Percentiles rank a stretch among this genome's conserved stretches.
These are phyloP conservation scores for Rhododendron ovatum DNA, from an alignment of 148 eudicot species.

Conservation along the genomic window DNA sequence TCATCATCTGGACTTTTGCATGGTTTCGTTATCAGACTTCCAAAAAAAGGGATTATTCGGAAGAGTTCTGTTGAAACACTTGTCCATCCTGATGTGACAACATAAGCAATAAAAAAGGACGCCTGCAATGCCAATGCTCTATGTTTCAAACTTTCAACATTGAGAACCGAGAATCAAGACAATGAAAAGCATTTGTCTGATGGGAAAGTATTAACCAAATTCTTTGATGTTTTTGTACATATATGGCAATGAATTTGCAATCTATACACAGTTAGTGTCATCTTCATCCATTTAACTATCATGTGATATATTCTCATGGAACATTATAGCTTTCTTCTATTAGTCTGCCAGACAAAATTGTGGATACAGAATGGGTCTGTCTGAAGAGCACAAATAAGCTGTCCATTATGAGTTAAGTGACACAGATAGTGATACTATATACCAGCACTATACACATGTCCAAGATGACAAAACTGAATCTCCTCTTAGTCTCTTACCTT, in stretches of 20 bases:
- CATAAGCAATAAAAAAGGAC: constrained; percentile 70
- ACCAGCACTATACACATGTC: background rate
- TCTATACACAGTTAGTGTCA: background rate
- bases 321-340: constrained; percentile 3
- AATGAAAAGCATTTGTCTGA: constrained; percentile 2
- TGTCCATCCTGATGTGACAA: constrained; percentile 73
- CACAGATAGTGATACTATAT: background rate
- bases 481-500: background rate
- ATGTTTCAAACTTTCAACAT: background rate
- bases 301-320: background rate
- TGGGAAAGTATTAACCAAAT: background rate
- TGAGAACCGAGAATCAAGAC: background rate
- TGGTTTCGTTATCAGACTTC: constrained; percentile 37
- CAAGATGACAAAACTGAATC: background rate
- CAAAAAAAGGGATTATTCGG: constrained; percentile 41
- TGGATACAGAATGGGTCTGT: background rate
- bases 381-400: background rate
- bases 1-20: constrained; percentile 29
- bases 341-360: background rate
- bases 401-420: background rate
- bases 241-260: background rate
- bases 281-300: constrained; percentile 1
- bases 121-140: constrained; percentile 37
- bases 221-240: background rate
- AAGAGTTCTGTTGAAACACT: constrained; percentile 56